phyloP scores from a whole-genome alignment of 208 protist genomes.

The Leishmania arabica region DNA sequence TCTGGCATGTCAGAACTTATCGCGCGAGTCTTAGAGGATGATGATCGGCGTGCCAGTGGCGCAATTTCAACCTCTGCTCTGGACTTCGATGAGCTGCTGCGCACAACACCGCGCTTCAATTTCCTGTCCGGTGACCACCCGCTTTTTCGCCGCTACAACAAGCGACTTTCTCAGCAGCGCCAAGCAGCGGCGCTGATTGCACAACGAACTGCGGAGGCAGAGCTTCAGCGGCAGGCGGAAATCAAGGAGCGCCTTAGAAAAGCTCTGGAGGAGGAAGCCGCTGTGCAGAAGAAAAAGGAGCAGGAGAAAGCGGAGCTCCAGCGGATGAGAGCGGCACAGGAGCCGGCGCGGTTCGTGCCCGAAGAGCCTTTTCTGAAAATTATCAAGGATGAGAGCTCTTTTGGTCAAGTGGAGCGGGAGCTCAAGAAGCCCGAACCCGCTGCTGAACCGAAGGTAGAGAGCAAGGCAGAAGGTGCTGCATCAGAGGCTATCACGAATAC shows the following conservation, averaged over 20 bases:
- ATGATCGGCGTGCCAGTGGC: constrained; percentile 35
- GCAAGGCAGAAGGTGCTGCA: background rate
- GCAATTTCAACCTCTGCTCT: constrained; percentile 23
- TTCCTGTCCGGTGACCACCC: constrained; percentile 80
- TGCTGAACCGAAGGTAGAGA: constrained; percentile 6
- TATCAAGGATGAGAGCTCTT: constrained; percentile 62
- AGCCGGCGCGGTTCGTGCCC: constrained; percentile 1
- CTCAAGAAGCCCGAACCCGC: constrained; percentile 9
- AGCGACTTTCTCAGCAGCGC: constrained; percentile 51
- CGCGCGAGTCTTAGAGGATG: constrained; percentile 59
- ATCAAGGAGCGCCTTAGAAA: constrained; percentile 49
- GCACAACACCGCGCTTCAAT: constrained; percentile 78
- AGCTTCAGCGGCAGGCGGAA: constrained; percentile 58
- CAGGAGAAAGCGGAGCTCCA: constrained; percentile 21
- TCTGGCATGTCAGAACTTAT: constrained; percentile 74
- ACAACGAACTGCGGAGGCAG: constrained; percentile 55
- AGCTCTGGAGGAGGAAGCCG: constrained; percentile 46
- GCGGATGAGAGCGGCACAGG: constrained; percentile 12
- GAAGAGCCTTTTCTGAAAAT: constrained; percentile 61
- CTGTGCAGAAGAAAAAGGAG: constrained; percentile 30
- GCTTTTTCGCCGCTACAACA: constrained; percentile 71
- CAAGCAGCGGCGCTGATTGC: constrained; percentile 65
- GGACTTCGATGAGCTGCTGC: constrained; percentile 68
- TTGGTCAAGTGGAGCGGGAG: constrained; percentile 29
- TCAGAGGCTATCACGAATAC: background rate